Base-by-base conservation (phyloP, 2,329 filamentous ascomycete species). In the Trichophaea hybrida region DNA sequence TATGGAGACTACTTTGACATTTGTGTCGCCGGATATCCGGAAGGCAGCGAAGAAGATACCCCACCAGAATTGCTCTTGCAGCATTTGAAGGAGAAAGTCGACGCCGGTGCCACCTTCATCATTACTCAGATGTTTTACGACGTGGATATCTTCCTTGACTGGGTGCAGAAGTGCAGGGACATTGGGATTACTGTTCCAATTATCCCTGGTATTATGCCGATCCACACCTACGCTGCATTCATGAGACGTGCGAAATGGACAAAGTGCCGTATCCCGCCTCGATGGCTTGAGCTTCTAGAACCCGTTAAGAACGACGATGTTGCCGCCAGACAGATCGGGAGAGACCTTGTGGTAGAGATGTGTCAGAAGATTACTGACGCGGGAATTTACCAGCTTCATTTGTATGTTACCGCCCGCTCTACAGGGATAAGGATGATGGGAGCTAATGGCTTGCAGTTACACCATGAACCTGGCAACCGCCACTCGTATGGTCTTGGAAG, bases 91-190 rank as follows among this genome's bases (percentile, higher is more conserved):
- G 86, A 97, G 73, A 98, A 98, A 76, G 84, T 97, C 37, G 93
- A 98, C 71, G 87, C 88, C 61, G 93, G 93, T 55, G 90, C 85
- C 63, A 85, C 86, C 5, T 98, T 97, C 71, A 86, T 98, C 65
- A 87, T 98, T 57, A 97, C 93, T 0, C 93, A 98, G 75, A 98
- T 98, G 93, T 97, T 97, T 75, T 98, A 98, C 76, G 91, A 98
- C 70, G 90, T 82, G 54, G 91, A 98, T 69, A 91, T 93, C 71
- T 98, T 98, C 74, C 74, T 97, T 57, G 80, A 83, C 57, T 98
- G 93, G 93, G 86, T 94, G 40, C 77, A 80, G 67, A 93, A 87
- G 71, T 89, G 91, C 61, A 85, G 90, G 54, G 88, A 84, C 56
- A 83, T 82, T 69, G 93, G 93, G 52, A 91, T 98, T 70, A 83